Evolutionary conservation across 176 grass and related monocot species (phyloP).

Genomic region (Dactylis glomerata): DNA sequence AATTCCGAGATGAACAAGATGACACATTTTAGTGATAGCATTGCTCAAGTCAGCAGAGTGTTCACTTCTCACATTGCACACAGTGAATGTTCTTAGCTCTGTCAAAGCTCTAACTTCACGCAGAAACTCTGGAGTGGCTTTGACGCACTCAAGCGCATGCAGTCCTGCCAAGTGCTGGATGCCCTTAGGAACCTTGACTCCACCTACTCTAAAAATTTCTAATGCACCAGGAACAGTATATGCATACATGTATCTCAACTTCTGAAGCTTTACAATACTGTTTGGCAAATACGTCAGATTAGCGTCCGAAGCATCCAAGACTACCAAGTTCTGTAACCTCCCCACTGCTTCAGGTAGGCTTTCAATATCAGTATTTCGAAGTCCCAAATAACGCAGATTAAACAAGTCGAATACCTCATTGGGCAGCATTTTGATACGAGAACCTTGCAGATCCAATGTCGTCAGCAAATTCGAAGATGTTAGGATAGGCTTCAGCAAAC

Average conservation of each 20-base stretch:
- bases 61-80: rapidly evolving
- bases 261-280: neutral
- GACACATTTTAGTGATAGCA: neutral
- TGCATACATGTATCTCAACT: neutral
- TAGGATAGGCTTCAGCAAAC: neutral
- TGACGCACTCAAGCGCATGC: neutral
- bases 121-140: neutral
- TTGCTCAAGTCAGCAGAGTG: neutral
- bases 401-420: neutral
- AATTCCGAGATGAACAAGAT: neutral
- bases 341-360: neutral
- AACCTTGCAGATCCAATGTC: neutral
- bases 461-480: neutral
- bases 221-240: neutral
- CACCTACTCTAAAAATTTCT: neutral
- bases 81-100: neutral
- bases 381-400: neutral
- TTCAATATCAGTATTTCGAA: neutral
- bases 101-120: neutral
- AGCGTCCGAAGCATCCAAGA: rapidly evolving
- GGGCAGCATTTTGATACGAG: neutral
- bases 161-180: neutral
- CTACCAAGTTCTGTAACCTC: neutral
- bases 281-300: neutral
- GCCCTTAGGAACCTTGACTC: neutral